A percentile compares a stretch with the other conserved stretches of the same genome.
Evolutionary conservation across 371 early-diverging fungal genomes (phyloP).

Genomic region (Syncephalastrum contaminatum): DNA sequence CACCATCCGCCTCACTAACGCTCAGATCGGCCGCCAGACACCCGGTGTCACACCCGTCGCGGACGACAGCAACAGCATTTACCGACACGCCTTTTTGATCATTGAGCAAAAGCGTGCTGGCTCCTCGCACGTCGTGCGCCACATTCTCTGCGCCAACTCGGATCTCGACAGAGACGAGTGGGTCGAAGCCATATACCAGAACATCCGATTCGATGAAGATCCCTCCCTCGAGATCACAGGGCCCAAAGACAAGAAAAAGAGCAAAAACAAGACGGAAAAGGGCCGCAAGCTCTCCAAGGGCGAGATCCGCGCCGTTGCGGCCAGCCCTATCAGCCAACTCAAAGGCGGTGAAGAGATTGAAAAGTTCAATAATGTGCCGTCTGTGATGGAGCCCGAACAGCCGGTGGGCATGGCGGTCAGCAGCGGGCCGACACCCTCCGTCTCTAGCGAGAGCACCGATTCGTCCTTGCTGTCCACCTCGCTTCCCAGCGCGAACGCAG

Average conservation of each 20-base stretch:
- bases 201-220: conserved; percentile 40
- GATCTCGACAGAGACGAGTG: conserved; percentile 89
- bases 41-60: conserved; percentile 24
- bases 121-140: conserved; percentile 63
- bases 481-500: background rate
- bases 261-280: conserved; percentile 27
- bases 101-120: conserved; percentile 67
- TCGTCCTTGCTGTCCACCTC: conserved; percentile 20
- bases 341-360: conserved; percentile 28
- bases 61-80: conserved; percentile 54
- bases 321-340: conserved; percentile 31
- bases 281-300: conserved; percentile 42
- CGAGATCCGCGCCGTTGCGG: conserved; percentile 33
- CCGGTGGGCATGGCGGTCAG: conserved; percentile 22
- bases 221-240: background rate
- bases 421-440: conserved; percentile 19
- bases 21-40: conserved; percentile 48
- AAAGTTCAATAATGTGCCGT: conserved; percentile 15
- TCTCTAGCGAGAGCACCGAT: conserved; percentile 21
- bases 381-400: conserved; percentile 15
- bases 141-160: conserved; percentile 87
- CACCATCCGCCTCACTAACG: conserved; percentile 49
- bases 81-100: conserved; percentile 79
- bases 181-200: conserved; percentile 67
- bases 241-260: conserved; percentile 3